phyloP scores from a whole-genome alignment of 768 basidiomycete genomes.

The Cyclocybe aegerita region DNA sequence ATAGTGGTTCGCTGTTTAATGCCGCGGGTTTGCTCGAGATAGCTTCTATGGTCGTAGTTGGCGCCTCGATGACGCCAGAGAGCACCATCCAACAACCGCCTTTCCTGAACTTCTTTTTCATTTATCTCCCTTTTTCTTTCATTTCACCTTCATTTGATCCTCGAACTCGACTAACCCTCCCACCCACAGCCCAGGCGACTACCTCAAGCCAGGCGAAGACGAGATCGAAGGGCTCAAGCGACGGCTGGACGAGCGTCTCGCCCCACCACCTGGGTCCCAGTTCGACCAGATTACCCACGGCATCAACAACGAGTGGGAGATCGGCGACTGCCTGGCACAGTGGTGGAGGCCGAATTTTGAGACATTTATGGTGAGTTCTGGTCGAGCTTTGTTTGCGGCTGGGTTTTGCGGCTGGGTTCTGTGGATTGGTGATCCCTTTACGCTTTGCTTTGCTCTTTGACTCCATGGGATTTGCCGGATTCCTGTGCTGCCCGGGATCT shows the following conservation, averaged over 20 bases:
- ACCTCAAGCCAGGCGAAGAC: conserved; percentile 94
- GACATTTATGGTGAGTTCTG: conserved; percentile 86
- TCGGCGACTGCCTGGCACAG: conserved; percentile 93
- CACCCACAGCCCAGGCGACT: conserved; percentile 84
- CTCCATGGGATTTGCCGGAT: background rate
- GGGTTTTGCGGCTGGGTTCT: background rate
- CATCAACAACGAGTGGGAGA: conserved; percentile 91
- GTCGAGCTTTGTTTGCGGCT: background rate
- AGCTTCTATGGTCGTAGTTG: no score
- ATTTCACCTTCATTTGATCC: background rate
- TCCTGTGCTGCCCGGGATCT: no score
- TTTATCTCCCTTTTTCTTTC: background rate
- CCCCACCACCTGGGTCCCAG: conserved; percentile 71
- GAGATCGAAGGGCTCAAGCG: conserved; percentile 89
- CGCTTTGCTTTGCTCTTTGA: background rate
- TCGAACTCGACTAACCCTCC: background rate
- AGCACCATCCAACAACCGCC: no score
- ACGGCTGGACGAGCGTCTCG: conserved; percentile 86
- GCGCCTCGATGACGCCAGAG: no score
- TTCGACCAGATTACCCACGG: conserved; percentile 71
- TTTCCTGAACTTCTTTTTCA: no score
- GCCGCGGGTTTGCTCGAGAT: no score
- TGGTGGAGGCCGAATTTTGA: conserved; percentile 99
- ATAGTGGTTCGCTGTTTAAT: no score
- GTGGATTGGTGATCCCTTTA: background rate